Evolutionary conservation across 192 early-diverging fungal genomes (phyloP).

Genomic region (Rhizoclosmatium globosum): DNA sequence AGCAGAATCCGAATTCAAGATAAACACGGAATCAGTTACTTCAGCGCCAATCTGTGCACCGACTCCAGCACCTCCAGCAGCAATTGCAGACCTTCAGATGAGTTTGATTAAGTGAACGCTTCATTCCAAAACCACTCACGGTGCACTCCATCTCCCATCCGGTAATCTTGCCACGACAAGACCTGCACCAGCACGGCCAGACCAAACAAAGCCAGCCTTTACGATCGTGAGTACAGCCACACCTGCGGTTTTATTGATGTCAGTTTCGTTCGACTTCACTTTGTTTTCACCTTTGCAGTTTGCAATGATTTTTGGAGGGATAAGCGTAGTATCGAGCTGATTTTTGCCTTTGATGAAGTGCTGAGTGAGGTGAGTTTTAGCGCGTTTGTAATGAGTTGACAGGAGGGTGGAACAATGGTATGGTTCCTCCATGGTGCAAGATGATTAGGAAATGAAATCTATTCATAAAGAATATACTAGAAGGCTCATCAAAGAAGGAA

Average conservation of each 20-base stretch:
- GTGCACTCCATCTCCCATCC: conserved; percentile 78
- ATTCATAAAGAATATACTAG: too few species aligned
- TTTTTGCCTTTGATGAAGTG: conserved; percentile 62
- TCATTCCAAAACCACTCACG: conserved; percentile 42
- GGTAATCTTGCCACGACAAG: conserved; percentile 81
- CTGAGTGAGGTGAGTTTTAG: conserved; percentile 15
- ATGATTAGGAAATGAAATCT: too few species aligned
- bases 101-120: not conserved
- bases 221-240: conserved; percentile 91
- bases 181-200: conserved; percentile 87
- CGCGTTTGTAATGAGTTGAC: not conserved
- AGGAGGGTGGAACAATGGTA: not conserved
- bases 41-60: conserved; percentile 67
- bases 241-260: conserved; percentile 72
- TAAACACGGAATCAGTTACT: conserved; percentile 64
- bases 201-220: conserved; percentile 91
- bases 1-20: conserved; percentile 59
- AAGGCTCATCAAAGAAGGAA: too few species aligned
- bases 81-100: conserved; percentile 77
- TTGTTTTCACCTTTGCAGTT: conserved; percentile 75
- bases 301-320: conserved; percentile 39
- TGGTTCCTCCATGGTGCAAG: not conserved
- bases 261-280: conserved; percentile 33
- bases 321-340: conserved; percentile 47
- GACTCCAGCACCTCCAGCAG: conserved; percentile 78